A percentile compares a stretch with the other conserved stretches of the same genome.
Conservation (phyloP, 2,329 filamentous ascomycete species). For the Tolypocladium paradoxum region DNA sequence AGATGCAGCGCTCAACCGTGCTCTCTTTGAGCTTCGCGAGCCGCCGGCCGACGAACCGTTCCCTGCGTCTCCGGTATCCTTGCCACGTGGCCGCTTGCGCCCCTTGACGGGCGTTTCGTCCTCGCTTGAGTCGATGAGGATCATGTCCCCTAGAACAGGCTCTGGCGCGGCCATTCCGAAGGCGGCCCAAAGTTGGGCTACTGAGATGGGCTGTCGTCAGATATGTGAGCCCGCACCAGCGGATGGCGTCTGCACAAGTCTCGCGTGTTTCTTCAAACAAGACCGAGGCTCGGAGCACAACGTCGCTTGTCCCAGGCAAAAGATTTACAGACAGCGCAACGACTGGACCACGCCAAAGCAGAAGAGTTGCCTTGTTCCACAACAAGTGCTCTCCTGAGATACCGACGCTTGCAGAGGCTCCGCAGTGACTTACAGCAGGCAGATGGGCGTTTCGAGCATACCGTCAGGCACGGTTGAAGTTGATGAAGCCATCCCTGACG, state of each 20-base stretch:
- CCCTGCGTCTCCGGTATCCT: not conserved
- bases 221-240: not conserved
- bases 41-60: conserved; percentile 1
- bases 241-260: not conserved
- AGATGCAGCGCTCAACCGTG: conserved; percentile 5
- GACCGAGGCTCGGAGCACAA: not conserved
- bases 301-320: too few relatives aligned
- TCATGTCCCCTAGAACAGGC: conserved; percentile 9
- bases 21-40: conserved; percentile 9
- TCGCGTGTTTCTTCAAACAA: not conserved
- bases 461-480: not conserved
- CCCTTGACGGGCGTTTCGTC: not conserved
- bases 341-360: not conserved
- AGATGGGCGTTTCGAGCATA: not conserved
- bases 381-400: not conserved
- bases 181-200: not conserved
- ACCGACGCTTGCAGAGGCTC: not conserved
- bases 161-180: conserved; percentile 7
- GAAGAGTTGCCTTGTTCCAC: not conserved
- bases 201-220: not conserved
- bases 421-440: not conserved
- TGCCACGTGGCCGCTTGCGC: conserved; percentile 1
- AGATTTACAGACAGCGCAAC: too few relatives aligned
- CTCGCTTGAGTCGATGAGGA: conserved; percentile 7
- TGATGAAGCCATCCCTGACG: not conserved